A percentile compares a stretch with the other conserved stretches of the same genome.
Conservation (phyloP, 75 land plant genomes). For the Sequoiadendron giganteum region DNA sequence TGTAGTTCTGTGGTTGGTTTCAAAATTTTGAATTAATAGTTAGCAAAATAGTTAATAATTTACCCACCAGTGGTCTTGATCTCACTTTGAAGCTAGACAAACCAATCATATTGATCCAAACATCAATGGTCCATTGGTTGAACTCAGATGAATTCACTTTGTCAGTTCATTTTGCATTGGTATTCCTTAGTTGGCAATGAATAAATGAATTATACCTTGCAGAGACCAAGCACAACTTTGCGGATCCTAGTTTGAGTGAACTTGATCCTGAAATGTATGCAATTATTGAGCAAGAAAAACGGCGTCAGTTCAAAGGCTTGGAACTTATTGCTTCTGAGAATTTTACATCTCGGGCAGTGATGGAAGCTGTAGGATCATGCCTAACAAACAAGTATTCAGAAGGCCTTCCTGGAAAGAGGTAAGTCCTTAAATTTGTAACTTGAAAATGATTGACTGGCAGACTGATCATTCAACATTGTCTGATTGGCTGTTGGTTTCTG, state of each 20-base stretch:
- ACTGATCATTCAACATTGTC: background rate
- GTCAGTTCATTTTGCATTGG: background rate
- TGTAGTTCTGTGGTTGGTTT: background rate
- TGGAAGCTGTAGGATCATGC: conserved; percentile 92
- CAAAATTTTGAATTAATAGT: background rate
- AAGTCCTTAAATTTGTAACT: background rate
- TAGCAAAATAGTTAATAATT: background rate
- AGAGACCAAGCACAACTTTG: conserved; percentile 18
- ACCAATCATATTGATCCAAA: background rate
- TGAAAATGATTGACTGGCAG: background rate
- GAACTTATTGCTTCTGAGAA: conserved; percentile 98
- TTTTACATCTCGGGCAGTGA: conserved; percentile 89
- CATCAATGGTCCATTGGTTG: background rate
- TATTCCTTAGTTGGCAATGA: background rate
- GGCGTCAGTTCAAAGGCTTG: conserved; percentile 68
- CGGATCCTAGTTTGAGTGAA: conserved; percentile 49
- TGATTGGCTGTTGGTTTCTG: background rate
- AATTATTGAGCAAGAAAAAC: conserved; percentile 76
- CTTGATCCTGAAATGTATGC: conserved; percentile 59
- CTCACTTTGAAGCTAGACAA: background rate
- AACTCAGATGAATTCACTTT: background rate
- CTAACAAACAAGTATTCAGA: conserved; percentile 98
- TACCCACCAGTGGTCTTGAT: background rate
- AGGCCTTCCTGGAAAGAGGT: conserved; percentile 96
- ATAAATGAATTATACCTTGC: background rate